A percentile compares a stretch with the other conserved stretches of the same genome.
Evolutionary conservation across 1,284 basidiomycete species (phyloP).

Genomic region (Agroathelia rolfsii): DNA sequence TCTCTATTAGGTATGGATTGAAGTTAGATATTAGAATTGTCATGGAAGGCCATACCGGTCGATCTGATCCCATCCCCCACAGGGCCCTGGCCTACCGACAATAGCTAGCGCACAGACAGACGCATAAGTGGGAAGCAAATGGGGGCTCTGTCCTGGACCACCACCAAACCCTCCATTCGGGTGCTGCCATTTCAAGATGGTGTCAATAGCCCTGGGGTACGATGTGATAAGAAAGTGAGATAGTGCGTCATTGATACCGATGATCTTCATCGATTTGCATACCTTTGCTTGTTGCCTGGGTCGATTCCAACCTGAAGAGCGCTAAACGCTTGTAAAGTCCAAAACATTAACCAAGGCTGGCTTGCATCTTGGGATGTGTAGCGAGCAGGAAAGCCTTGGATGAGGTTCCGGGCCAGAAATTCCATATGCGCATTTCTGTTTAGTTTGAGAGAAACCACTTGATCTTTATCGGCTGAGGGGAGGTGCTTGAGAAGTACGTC

Average conservation of each 20-base stretch:
- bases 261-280: constrained; percentile 15
- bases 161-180: constrained; percentile 86
- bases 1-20: constrained; percentile 26
- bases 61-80: constrained; percentile 78
- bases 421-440: constrained; percentile 56
- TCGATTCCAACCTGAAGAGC: constrained; percentile 72
- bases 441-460: constrained; percentile 25
- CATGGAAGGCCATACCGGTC: constrained; percentile 43
- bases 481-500: constrained; percentile 40
- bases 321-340: constrained; percentile 79
- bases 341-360: constrained; percentile 88
- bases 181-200: constrained; percentile 70
- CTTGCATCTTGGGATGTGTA: constrained; percentile 86
- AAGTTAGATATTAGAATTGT: neutral
- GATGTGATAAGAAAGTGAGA: neutral
- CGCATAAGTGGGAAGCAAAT: constrained; percentile 89
- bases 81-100: constrained; percentile 62
- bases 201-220: constrained; percentile 55
- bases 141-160: constrained; percentile 81
- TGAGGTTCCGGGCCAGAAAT: constrained; percentile 56
- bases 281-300: constrained; percentile 65
- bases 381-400: constrained; percentile 66
- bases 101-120: constrained; percentile 79
- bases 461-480: constrained; percentile 20
- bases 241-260: neutral